phyloP scores from a whole-genome alignment of 495 filamentous ascomycete species.

The Elasticomyces elasticus region DNA sequence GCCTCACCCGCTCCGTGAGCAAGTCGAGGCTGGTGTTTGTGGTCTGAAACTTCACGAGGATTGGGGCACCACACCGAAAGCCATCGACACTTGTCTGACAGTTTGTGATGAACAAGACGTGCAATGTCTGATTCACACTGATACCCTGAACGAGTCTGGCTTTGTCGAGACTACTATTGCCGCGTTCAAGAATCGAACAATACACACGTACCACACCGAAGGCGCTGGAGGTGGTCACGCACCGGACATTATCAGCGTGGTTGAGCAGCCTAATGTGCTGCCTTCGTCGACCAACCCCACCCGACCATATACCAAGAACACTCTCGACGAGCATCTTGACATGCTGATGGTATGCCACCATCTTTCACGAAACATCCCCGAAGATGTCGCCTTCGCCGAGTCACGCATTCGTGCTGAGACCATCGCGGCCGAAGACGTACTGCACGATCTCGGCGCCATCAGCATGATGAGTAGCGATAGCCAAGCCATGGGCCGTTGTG shows the following conservation, averaged over 20 bases:
- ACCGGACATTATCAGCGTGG: constrained; percentile 91
- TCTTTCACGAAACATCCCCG: constrained; percentile 79
- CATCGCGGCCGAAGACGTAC: constrained; percentile 93
- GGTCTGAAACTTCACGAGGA: constrained; percentile 96
- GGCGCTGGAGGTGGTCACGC: constrained; percentile 94
- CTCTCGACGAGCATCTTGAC: constrained; percentile 92
- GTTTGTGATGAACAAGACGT: constrained; percentile 89
- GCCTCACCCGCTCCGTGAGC: constrained; percentile 63
- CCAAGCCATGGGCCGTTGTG: constrained; percentile 95
- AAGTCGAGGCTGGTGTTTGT: constrained; percentile 72
- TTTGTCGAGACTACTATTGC: constrained; percentile 89
- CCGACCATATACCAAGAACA: constrained; percentile 84
- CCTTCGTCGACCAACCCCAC: constrained; percentile 92
- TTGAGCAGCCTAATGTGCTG: constrained; percentile 84
- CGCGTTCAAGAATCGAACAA: constrained; percentile 80
- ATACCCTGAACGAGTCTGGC: constrained; percentile 94
- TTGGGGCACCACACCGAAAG: constrained; percentile 88
- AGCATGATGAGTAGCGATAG: constrained; percentile 97
- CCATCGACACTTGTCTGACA: constrained; percentile 79
- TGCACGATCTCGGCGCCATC: constrained; percentile 93
- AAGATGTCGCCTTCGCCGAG: constrained; percentile 94
- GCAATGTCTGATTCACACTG: constrained; percentile 94
- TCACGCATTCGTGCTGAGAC: constrained; percentile 91
- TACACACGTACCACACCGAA: constrained; percentile 98
- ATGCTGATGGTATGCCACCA: constrained; percentile 99